phyloP scores from a whole-genome alignment of 164 flowering plant species.

The Vitis labrusca region DNA sequence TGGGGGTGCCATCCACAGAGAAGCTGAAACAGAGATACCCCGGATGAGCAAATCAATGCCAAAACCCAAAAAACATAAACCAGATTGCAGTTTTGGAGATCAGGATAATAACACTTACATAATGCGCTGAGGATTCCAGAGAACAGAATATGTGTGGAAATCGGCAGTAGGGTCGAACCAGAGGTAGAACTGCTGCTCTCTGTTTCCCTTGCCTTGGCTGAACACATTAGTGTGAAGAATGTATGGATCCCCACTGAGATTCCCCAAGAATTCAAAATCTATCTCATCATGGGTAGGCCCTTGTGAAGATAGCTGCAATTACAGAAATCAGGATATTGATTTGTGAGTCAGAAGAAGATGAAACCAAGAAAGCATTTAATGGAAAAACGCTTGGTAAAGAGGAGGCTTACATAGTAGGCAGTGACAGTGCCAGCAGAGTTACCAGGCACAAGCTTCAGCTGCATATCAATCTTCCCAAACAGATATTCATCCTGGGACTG shows the following conservation, averaged over 20 bases:
- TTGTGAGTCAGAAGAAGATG: no score
- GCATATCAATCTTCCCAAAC: constrained; percentile 50
- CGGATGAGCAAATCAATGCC: no score
- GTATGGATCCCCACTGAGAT: no score
- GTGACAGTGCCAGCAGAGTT: constrained; percentile 47
- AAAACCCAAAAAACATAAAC: background rate
- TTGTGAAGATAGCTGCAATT: no score
- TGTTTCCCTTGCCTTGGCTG: constrained; percentile 13
- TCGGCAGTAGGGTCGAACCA: constrained; percentile 19
- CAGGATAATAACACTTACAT: background rate
- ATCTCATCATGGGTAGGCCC: no score
- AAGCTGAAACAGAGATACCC: background rate
- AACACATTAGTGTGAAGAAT: background rate
- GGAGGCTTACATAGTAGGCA: constrained; percentile 35
- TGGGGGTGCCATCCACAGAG: constrained; percentile 5
- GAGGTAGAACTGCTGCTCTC: constrained; percentile 16
- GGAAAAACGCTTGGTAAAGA: no score
- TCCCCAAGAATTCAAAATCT: no score
- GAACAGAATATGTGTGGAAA: constrained; percentile 17
- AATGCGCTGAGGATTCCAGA: constrained; percentile 11
- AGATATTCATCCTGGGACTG: no score
- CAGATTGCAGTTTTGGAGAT: background rate
- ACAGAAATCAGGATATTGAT: no score
- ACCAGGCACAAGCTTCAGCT: constrained; percentile 43
- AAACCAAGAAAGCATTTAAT: no score